phyloP scores from a whole-genome alignment of 495 filamentous ascomycete genomes.

The Penicillium antarcticum region DNA sequence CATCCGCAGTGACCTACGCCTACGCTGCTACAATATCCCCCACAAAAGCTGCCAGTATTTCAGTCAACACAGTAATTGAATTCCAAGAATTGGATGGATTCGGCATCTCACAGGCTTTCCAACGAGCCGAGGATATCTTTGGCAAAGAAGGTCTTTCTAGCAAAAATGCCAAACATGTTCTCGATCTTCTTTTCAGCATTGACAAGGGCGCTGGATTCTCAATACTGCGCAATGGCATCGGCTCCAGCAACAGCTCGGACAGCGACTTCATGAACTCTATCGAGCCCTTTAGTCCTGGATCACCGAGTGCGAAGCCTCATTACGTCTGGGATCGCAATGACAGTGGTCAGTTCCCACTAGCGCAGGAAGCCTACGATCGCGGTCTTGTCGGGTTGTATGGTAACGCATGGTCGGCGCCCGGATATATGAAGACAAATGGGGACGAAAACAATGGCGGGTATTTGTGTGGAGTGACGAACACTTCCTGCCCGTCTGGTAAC shows the following conservation, averaged over 20 bases:
- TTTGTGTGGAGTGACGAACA: slow-evolving; percentile 46
- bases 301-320: slow-evolving; percentile 27
- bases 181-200: slow-evolving; percentile 43
- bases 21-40: too few species aligned
- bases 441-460: slow-evolving; percentile 39
- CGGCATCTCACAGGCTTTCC: slow-evolving; percentile 51
- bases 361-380: slow-evolving; percentile 41
- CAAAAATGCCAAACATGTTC: not conserved
- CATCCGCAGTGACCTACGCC: too few species aligned
- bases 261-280: slow-evolving; percentile 28
- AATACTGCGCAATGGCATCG: slow-evolving; percentile 53
- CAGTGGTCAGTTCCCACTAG: slow-evolving; percentile 47
- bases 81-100: slow-evolving; percentile 46
- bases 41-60: slow-evolving; percentile 9
- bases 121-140: slow-evolving; percentile 27
- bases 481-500: slow-evolving; percentile 44
- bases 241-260: slow-evolving; percentile 37
- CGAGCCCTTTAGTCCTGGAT: slow-evolving; percentile 36
- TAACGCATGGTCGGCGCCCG: slow-evolving; percentile 55
- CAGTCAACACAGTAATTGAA: slow-evolving; percentile 25
- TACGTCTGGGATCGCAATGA: slow-evolving; percentile 49
- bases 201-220: slow-evolving; percentile 48
- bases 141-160: slow-evolving; percentile 10
- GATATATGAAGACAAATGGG: slow-evolving; percentile 56
- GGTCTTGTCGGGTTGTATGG: slow-evolving; percentile 30